A percentile compares a stretch with the other conserved stretches of the same genome.
Conservation (phyloP, 2,329 filamentous ascomycete species). For the Hypoxylon sp. region DNA sequence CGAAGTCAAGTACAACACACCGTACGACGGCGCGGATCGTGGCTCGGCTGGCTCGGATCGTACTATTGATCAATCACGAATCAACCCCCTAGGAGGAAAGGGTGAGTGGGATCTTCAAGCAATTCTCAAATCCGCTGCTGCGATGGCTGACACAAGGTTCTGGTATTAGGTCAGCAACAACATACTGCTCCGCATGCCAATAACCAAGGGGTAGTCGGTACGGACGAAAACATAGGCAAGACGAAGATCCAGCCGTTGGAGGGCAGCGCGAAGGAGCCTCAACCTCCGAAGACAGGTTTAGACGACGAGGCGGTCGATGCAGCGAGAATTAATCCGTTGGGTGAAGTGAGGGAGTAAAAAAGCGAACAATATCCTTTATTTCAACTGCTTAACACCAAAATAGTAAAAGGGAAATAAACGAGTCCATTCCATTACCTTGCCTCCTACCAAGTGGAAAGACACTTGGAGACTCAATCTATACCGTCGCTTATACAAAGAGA, state of each 20-base stretch:
- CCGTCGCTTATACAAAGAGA: background rate
- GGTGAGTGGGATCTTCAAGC: constrained; percentile 12
- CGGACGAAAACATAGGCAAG: constrained; percentile 22
- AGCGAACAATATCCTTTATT: background rate
- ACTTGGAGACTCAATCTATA: background rate
- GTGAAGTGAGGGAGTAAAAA: constrained; percentile 22
- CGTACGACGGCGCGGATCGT: constrained; percentile 21
- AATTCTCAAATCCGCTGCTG: too few species aligned
- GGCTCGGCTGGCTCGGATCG: constrained; percentile 24
- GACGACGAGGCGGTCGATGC: constrained; percentile 30
- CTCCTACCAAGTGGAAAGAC: background rate
- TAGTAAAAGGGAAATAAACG: background rate
- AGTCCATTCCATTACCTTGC: background rate
- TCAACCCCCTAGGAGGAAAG: constrained; percentile 24
- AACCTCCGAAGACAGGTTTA: constrained; percentile 26
- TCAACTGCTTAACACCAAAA: background rate
- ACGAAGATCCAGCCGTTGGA: constrained; percentile 30
- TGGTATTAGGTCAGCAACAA: constrained; percentile 24
- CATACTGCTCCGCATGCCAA: constrained; percentile 32
- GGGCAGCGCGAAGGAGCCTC: constrained; percentile 1
- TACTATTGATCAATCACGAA: constrained; percentile 29
- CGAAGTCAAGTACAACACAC: constrained; percentile 29
- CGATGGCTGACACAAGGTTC: background rate
- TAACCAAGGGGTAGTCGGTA: constrained; percentile 31
- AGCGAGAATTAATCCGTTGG: constrained; percentile 27